These are phyloP conservation scores for Eucalyptus pauciflora DNA, from an alignment of 345 rosid species.

Conservation along the genomic window DNA sequence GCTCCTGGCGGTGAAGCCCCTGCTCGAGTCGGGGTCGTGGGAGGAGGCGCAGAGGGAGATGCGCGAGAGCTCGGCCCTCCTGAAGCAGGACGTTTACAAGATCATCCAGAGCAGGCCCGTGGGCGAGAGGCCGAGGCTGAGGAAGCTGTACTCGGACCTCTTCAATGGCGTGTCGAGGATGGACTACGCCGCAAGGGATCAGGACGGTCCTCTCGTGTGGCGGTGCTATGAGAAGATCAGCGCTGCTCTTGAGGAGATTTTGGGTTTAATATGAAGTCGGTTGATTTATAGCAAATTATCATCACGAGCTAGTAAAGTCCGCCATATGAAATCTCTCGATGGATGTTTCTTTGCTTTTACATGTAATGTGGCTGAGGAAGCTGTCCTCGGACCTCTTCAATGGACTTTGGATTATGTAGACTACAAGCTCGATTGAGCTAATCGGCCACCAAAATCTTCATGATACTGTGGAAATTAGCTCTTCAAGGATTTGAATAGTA, in stretches of 20 bases:
- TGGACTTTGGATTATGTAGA: too few species aligned
- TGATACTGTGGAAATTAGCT: too few species aligned
- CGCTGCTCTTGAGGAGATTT: constrained; percentile 19
- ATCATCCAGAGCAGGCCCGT: constrained; percentile 52
- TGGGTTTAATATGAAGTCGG: constrained; percentile 5
- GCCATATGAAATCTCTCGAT: neutral
- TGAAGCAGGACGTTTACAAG: constrained; percentile 61
- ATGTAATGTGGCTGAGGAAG: neutral
- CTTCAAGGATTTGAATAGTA: too few species aligned
- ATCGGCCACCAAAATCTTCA: too few species aligned
- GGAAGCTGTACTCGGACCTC: constrained; percentile 50
- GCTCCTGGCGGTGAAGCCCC: constrained; percentile 16
- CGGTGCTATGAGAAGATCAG: constrained; percentile 25
- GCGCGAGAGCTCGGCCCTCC: constrained; percentile 36
- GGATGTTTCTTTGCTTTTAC: neutral
- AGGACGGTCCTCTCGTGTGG: constrained; percentile 23
- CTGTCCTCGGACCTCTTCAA: too few species aligned
- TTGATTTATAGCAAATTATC: neutral
- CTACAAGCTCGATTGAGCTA: too few species aligned
- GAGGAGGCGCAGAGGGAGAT: constrained; percentile 48
- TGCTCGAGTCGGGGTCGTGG: constrained; percentile 40
- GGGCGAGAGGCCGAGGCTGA: constrained; percentile 39
- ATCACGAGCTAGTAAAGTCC: neutral
- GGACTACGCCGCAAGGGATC: constrained; percentile 65
- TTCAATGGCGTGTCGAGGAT: constrained; percentile 53